Conservation (phyloP, 768 basidiomycete species). For the Amanita phalloides region DNA sequence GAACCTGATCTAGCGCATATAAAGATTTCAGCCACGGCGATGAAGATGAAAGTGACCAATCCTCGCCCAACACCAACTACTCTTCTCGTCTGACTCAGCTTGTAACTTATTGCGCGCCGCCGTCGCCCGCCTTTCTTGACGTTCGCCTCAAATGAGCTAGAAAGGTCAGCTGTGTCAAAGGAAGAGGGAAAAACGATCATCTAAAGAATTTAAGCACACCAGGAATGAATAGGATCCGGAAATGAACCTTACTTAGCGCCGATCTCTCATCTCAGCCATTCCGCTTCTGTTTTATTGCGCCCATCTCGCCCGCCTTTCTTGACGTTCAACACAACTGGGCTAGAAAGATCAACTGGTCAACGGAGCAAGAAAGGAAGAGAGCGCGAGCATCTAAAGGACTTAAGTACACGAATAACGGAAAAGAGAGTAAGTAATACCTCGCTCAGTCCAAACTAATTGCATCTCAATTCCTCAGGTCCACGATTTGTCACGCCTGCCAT, state of each 20-base stretch:
- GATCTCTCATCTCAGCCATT: neutral
- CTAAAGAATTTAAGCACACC: no score
- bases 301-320: neutral
- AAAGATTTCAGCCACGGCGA: neutral
- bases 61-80: no score
- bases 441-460: neutral
- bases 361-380: no score
- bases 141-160: neutral
- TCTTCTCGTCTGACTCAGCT: no score
- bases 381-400: neutral
- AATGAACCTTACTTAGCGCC: neutral
- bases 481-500: neutral
- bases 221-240: neutral
- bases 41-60: no score
- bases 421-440: neutral
- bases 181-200: neutral
- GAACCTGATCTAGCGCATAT: neutral
- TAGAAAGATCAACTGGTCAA: no score
- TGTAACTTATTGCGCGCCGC: no score
- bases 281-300: neutral
- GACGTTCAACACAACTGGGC: no score
- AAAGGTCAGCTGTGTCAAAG: no score
- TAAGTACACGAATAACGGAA: no score
- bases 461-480: neutral
- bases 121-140: neutral